phyloP scores from a whole-genome alignment of 2,329 filamentous ascomycete species.

The Alternaria dauci region DNA sequence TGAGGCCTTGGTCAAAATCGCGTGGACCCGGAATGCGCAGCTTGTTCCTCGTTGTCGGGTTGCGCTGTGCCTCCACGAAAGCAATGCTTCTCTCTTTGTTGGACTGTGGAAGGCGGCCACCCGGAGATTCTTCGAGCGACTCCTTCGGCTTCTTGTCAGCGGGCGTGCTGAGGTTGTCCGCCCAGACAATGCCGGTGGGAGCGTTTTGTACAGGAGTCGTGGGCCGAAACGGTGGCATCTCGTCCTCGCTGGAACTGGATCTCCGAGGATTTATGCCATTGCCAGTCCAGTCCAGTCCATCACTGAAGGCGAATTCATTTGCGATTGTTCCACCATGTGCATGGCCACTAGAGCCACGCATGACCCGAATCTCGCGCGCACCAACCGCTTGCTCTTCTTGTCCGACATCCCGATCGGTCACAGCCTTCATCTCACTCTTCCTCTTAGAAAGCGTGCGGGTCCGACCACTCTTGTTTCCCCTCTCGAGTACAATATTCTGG shows the following conservation, averaged over 20 bases:
- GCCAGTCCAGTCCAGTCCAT: slow-evolving; percentile 52
- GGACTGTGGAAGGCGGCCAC: slow-evolving; percentile 59
- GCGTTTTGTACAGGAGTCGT: slow-evolving; percentile 22
- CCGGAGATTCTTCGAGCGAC: slow-evolving; percentile 60
- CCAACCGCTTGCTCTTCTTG: slow-evolving; percentile 70
- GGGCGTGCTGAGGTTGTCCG: slow-evolving; percentile 58
- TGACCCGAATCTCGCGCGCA: slow-evolving; percentile 70
- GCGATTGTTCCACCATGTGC: slow-evolving; percentile 69
- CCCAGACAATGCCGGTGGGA: slow-evolving; percentile 34
- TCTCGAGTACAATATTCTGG: slow-evolving; percentile 80
- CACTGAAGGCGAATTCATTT: slow-evolving; percentile 51
- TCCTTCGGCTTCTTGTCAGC: slow-evolving; percentile 53
- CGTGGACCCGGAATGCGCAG: slow-evolving; percentile 90
- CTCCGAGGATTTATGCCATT: slow-evolving; percentile 18
- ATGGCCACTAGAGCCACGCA: slow-evolving; percentile 64
- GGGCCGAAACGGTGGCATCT: slow-evolving; percentile 27
- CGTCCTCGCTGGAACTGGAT: slow-evolving; percentile 25
- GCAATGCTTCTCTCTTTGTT: slow-evolving; percentile 83
- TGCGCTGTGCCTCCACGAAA: slow-evolving; percentile 84
- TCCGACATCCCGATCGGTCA: slow-evolving; percentile 54
- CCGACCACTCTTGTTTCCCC: slow-evolving; percentile 64
- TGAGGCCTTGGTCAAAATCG: slow-evolving; percentile 84
- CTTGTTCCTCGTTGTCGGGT: slow-evolving; percentile 73
- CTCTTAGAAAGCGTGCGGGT: slow-evolving; percentile 68
- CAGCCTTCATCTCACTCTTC: slow-evolving; percentile 57